Base-by-base conservation (phyloP, 805 yeast genomes). In the Jamesozyma lodderae region DNA sequence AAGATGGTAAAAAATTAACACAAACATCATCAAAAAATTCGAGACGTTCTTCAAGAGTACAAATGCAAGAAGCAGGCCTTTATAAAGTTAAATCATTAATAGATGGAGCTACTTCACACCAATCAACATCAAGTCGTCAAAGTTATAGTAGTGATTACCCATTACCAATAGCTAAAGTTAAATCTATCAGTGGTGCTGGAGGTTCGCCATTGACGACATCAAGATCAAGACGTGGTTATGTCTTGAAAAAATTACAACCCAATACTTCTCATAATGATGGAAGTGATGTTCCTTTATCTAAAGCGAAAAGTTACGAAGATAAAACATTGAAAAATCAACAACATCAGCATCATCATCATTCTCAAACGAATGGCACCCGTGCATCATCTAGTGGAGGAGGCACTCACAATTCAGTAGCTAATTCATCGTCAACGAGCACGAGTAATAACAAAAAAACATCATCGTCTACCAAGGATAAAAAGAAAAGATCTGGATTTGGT, bases 21-120 rank as follows among this genome's bases (percentile, higher is more conserved):
- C 46, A 45, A 7, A 31, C 34, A 7, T 31, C 46, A 2, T 41
- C 50, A 3, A 43, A 41, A 18, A 44, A 45, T 18, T 50, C 59
- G 2, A 48, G 50, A 18, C 44, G 51, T 21, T 48, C 51, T 35
- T 56, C 63, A 11, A 51, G 63, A 33, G 40, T 56, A 8, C 6
- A 17, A 9, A 48, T 52, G 22, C 38, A 45, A 8, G 56, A 51
- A 11, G 36, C 41, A 20, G 41, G 51, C n/a, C 43, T 56, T 20
- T 59, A 59, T 37, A 52, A 56, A 38, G 61, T 59, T 14, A 57
- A 51, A 39, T 59, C 63, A 15, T 36, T 59, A 22, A 48, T 59
- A 24, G 54, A 46, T 17, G 49, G 43, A 21, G 43, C 34, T 9
- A 19, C 24, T 11, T 26, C 46, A 3, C 27, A 35, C 13, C 16